A percentile compares a stretch with the other conserved stretches of the same genome.
Conservation (phyloP, 2,329 filamentous ascomycete genomes). For the Botryotinia globosa region DNA sequence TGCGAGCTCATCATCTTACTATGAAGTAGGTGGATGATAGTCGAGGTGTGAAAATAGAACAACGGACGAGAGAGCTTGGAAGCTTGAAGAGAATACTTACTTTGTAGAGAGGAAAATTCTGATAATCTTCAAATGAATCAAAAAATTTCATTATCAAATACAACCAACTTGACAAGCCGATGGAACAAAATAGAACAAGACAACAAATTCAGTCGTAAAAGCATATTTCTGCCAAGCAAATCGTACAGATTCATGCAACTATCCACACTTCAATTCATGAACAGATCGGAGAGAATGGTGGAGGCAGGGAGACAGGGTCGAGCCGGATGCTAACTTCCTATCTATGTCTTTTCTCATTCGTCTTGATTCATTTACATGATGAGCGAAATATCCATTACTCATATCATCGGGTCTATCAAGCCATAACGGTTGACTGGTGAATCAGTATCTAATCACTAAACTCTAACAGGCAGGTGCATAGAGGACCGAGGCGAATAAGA, state of each 20-base stretch:
- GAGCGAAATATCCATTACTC: neutral
- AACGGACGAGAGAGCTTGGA: neutral
- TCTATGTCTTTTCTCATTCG: neutral
- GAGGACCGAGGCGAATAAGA: neutral
- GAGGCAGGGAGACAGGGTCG: neutral
- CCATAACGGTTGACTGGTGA: neutral
- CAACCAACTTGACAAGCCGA: neutral
- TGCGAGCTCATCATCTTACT: neutral
- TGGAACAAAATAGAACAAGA: neutral
- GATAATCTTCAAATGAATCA: neutral
- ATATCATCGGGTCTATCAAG: neutral
- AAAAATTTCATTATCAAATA: neutral
- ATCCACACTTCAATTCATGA: neutral
- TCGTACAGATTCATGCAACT: neutral
- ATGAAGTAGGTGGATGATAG: neutral
- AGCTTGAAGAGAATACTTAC: neutral
- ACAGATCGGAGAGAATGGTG: neutral
- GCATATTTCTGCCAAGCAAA: neutral
- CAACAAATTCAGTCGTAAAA: neutral
- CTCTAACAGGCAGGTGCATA: constrained; percentile 10
- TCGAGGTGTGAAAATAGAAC: neutral
- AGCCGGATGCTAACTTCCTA: neutral
- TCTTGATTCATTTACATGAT: neutral
- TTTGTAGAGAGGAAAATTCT: neutral
- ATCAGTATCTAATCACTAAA: neutral